Percentiles rank a stretch among this genome's conserved stretches.
Evolutionary conservation across 352 stramenopile species (phyloP).

Genomic region (Blastocystis sp.): DNA sequence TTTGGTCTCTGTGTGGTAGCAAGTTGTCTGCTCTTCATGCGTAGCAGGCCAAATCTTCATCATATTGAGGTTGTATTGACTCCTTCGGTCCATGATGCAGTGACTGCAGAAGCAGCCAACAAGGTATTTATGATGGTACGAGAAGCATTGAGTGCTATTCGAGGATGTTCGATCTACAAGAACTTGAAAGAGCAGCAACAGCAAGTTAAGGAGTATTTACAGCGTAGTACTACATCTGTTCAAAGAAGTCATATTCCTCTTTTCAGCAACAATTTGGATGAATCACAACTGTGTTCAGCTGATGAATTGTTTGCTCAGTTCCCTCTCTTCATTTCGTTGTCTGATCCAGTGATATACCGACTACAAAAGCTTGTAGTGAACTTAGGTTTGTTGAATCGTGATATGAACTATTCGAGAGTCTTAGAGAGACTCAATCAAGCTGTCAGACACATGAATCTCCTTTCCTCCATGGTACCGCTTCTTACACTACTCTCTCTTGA

Average conservation of each 20-base stretch:
- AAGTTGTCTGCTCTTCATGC: conserved; percentile 17
- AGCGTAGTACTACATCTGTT: not conserved
- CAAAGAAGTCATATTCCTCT: not conserved
- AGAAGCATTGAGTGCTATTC: not conserved
- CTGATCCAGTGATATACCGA: not conserved
- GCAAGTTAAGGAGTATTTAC: not conserved
- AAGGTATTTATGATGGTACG: not conserved
- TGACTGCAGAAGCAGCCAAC: not conserved
- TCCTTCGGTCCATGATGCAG: not conserved
- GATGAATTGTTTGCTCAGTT: not conserved
- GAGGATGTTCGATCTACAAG: not conserved
- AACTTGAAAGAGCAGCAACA: not conserved
- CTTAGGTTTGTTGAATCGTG: not conserved
- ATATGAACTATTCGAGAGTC: not conserved
- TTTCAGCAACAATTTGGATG: conserved; percentile 58
- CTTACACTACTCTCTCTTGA: not conserved
- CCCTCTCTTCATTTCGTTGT: not conserved
- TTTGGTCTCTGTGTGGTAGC: not conserved
- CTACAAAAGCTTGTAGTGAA: conserved; percentile 19
- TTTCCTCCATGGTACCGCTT: not conserved
- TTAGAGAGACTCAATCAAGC: not conserved
- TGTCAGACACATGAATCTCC: not conserved
- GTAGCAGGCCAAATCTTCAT: not conserved
- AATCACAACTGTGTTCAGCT: not conserved
- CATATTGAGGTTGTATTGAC: conserved; percentile 15